A percentile compares a stretch with the other conserved stretches of the same genome.
These are phyloP conservation scores for Boletus reticulatus DNA, from an alignment of 768 basidiomycete genomes.

Conservation along the genomic window DNA sequence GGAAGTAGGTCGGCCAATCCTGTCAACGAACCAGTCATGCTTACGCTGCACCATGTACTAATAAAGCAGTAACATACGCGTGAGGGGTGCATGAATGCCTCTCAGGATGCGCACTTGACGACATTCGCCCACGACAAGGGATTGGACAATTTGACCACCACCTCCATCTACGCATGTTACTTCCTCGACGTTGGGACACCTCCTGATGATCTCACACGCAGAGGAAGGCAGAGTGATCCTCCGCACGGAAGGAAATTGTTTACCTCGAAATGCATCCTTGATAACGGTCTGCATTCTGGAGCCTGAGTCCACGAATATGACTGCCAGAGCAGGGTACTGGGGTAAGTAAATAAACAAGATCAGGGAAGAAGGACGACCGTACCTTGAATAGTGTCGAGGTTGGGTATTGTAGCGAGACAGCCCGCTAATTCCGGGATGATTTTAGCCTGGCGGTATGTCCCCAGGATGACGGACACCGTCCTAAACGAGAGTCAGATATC, in stretches of 20 bases:
- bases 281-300: constrained; percentile 1
- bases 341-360: too few species aligned
- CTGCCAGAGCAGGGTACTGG: not conserved
- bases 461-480: not conserved
- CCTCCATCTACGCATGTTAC: constrained; percentile 5
- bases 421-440: constrained; percentile 5
- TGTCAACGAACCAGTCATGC: not conserved
- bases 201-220: constrained; percentile 7
- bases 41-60: not conserved
- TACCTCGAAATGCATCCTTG: constrained; percentile 3
- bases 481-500: not conserved
- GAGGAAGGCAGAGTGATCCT: constrained; percentile 4
- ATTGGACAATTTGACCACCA: constrained; percentile 1
- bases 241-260: constrained; percentile 5
- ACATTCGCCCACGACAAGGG: constrained; percentile 5
- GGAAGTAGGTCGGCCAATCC: constrained; percentile 7
- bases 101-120: not conserved
- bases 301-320: constrained; percentile 1
- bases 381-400: constrained; percentile 10
- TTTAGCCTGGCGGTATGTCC: not conserved
- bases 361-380: not conserved
- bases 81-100: not conserved
- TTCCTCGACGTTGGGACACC: constrained; percentile 11
- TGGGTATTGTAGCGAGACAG: constrained; percentile 3
- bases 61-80: not conserved